Evolutionary conservation across 345 rosid genomes (phyloP).

Genomic region (Dipteronia sinensis): DNA sequence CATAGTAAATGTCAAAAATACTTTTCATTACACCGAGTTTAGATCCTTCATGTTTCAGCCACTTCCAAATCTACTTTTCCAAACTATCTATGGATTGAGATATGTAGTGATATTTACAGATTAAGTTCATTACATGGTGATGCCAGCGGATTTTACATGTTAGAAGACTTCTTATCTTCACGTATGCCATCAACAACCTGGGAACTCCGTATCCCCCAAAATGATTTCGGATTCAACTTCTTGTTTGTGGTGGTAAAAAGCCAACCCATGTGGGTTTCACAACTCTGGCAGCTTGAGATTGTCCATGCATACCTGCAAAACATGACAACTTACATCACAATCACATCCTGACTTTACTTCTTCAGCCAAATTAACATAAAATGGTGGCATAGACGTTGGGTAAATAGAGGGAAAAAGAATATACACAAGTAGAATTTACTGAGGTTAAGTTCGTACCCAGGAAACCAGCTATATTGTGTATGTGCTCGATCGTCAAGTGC

Average conservation of each 20-base stretch:
- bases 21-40: background rate
- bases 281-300: slow-evolving; percentile 48
- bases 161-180: slow-evolving; percentile 9
- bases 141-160: background rate
- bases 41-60: background rate
- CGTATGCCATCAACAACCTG: slow-evolving; percentile 61
- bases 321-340: slow-evolving; percentile 1
- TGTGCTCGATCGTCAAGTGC: slow-evolving; percentile 48
- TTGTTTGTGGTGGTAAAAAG: slow-evolving; percentile 71
- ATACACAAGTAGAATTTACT: background rate
- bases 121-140: slow-evolving; percentile 9
- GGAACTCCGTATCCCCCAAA: slow-evolving; percentile 88
- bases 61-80: background rate
- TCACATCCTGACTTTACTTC: background rate
- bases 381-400: background rate
- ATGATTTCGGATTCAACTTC: slow-evolving; percentile 73
- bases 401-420: background rate
- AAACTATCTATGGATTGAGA: background rate
- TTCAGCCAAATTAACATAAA: background rate
- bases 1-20: background rate
- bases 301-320: slow-evolving; percentile 90
- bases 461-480: slow-evolving; percentile 93
- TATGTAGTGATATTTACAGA: slow-evolving; percentile 17
- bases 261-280: slow-evolving; percentile 84
- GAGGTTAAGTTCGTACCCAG: slow-evolving; percentile 65